These are phyloP conservation scores for Xylariaceae sp. DNA, from an alignment of 2,329 filamentous ascomycete genomes.

Conservation along the genomic window DNA sequence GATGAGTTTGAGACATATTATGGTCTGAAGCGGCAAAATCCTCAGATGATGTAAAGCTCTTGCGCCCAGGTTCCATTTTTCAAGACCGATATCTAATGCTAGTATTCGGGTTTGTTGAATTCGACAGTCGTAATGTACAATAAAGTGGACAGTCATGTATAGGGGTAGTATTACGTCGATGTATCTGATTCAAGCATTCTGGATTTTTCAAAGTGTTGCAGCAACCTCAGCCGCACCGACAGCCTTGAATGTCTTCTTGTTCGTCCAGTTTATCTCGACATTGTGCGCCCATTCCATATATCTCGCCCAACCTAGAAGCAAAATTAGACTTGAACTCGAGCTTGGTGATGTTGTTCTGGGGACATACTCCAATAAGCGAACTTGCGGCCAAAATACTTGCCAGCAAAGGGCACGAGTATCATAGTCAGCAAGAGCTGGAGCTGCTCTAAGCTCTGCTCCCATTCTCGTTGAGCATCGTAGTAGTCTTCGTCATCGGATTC, in stretches of 20 bases:
- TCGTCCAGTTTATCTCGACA: conserved; percentile 66
- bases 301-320: conserved; percentile 72
- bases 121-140: neutral
- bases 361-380: conserved; percentile 92
- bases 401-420: conserved; percentile 88
- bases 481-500: conserved; percentile 58
- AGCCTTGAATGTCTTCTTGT: conserved; percentile 59
- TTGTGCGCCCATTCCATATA: conserved; percentile 93
- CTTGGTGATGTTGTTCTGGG: neutral
- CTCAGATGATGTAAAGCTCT: too few species aligned
- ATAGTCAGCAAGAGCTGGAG: conserved; percentile 89
- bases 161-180: neutral
- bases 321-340: too few species aligned
- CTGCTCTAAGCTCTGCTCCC: conserved; percentile 91
- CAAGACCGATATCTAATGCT: too few species aligned
- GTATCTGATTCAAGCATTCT: neutral
- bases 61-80: too few species aligned
- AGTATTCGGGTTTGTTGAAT: too few species aligned
- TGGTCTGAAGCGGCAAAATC: too few species aligned
- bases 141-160: neutral
- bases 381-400: conserved; percentile 91
- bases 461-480: conserved; percentile 89
- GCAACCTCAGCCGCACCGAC: conserved; percentile 61
- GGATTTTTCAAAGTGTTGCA: conserved; percentile 37
- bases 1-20: too few species aligned